These are phyloP conservation scores for Phaeotremella skinneri DNA, from an alignment of 768 basidiomycete species.

Conservation along the genomic window DNA sequence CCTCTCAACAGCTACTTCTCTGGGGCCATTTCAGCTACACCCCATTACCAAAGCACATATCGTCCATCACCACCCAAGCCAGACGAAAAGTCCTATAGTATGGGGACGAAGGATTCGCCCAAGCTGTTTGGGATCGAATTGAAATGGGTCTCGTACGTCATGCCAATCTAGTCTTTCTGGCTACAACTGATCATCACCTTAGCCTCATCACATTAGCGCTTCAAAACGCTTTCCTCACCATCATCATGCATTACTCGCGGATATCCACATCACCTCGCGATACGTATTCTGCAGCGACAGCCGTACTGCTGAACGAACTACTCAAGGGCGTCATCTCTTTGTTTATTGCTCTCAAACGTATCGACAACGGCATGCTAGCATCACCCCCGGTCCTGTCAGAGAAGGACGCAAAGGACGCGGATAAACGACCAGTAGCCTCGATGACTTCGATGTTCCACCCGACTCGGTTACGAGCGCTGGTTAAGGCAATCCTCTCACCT, in stretches of 20 bases:
- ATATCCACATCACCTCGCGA: slow-evolving; percentile 71
- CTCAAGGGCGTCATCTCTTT: slow-evolving; percentile 87
- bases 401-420: slow-evolving; percentile 6
- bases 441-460: slow-evolving; percentile 31
- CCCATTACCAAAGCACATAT: slow-evolving; percentile 5
- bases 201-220: slow-evolving; percentile 63
- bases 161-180: neutral
- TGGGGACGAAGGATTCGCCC: slow-evolving; percentile 26
- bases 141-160: slow-evolving; percentile 52
- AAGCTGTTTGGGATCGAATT: slow-evolving; percentile 48
- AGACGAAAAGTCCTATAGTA: slow-evolving; percentile 21
- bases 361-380: slow-evolving; percentile 54
- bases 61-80: slow-evolving; percentile 18
- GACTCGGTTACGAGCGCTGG: slow-evolving; percentile 60
- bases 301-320: slow-evolving; percentile 90
- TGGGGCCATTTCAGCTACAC: slow-evolving; percentile 5
- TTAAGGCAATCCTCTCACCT: slow-evolving; percentile 71
- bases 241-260: slow-evolving; percentile 96
- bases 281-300: slow-evolving; percentile 87
- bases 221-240: slow-evolving; percentile 84
- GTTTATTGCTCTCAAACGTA: slow-evolving; percentile 67
- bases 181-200: slow-evolving; percentile 11
- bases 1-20: slow-evolving; percentile 15
- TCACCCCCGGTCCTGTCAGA: slow-evolving; percentile 21
- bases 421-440: slow-evolving; percentile 13